phyloP scores from a whole-genome alignment of 1,284 basidiomycete species.

The Somion occarium region DNA sequence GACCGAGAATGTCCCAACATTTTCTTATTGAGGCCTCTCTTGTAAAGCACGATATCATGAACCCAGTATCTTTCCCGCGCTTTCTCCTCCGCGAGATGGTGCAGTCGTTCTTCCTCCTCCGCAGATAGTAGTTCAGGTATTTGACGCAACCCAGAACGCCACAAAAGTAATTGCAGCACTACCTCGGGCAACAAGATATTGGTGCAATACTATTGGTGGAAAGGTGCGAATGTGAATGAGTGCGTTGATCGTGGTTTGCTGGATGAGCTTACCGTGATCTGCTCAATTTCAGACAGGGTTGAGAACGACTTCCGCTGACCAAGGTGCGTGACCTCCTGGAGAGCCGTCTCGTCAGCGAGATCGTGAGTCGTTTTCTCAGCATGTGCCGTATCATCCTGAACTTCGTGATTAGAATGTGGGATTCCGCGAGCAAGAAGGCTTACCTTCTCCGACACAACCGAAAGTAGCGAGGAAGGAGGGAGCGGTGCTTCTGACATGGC shows the following conservation, averaged over 20 bases:
- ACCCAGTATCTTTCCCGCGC: slow-evolving; percentile 61
- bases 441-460: slow-evolving; percentile 8
- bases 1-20: slow-evolving; percentile 13
- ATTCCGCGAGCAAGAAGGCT: background rate
- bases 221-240: background rate
- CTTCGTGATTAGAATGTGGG: background rate
- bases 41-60: slow-evolving; percentile 46
- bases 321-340: background rate
- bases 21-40: slow-evolving; percentile 19
- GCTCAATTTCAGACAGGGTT: slow-evolving; percentile 46
- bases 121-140: slow-evolving; percentile 40
- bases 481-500: slow-evolving; percentile 17
- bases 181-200: slow-evolving; percentile 67
- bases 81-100: slow-evolving; percentile 41
- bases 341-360: background rate
- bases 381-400: background rate
- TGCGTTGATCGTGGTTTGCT: background rate
- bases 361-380: background rate
- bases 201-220: slow-evolving; percentile 52
- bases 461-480: slow-evolving; percentile 22
- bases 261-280: slow-evolving; percentile 51
- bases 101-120: slow-evolving; percentile 51
- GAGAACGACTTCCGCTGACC: slow-evolving; percentile 1
- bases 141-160: slow-evolving; percentile 55
- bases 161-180: slow-evolving; percentile 62